Evolutionary conservation across 148 eudicot species (phyloP).

Genomic region (Pharnaceum exiguum): DNA sequence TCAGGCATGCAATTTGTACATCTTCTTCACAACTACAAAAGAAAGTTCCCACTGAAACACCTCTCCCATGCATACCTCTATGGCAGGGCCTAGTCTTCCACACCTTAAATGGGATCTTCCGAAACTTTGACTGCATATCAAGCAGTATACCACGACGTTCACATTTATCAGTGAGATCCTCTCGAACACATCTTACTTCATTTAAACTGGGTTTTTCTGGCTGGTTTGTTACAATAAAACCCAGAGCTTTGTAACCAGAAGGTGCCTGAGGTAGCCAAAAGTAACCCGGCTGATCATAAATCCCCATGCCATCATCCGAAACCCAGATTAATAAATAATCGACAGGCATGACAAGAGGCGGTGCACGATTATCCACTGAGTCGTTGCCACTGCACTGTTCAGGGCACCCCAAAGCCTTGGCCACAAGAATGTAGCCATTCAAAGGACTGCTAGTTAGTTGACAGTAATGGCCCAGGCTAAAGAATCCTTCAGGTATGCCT

Average conservation of each 20-base stretch:
- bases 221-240: conserved; percentile 61
- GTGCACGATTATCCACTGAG: conserved; percentile 18
- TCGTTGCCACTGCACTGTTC: neutral
- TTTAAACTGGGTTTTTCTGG: conserved; percentile 49
- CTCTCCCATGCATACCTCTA: conserved; percentile 64
- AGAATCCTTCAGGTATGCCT: conserved; percentile 61
- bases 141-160: conserved; percentile 43
- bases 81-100: conserved; percentile 67
- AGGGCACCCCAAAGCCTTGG: conserved; percentile 31
- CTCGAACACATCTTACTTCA: conserved; percentile 75
- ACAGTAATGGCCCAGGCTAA: conserved; percentile 72
- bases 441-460: conserved; percentile 50
- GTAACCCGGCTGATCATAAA: conserved; percentile 39
- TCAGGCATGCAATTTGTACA: conserved; percentile 47
- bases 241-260: conserved; percentile 72
- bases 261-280: conserved; percentile 87
- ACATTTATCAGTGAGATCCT: conserved; percentile 62
- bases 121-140: conserved; percentile 21
- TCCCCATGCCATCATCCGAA: conserved; percentile 55
- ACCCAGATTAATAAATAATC: conserved; percentile 72
- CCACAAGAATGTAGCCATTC: conserved; percentile 65
- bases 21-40: conserved; percentile 56
- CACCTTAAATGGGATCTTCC: conserved; percentile 40
- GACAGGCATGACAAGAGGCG: conserved; percentile 54
- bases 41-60: conserved; percentile 72